These are phyloP conservation scores for Arbutus unedo DNA, from an alignment of 148 eudicot species.

Conservation along the genomic window DNA sequence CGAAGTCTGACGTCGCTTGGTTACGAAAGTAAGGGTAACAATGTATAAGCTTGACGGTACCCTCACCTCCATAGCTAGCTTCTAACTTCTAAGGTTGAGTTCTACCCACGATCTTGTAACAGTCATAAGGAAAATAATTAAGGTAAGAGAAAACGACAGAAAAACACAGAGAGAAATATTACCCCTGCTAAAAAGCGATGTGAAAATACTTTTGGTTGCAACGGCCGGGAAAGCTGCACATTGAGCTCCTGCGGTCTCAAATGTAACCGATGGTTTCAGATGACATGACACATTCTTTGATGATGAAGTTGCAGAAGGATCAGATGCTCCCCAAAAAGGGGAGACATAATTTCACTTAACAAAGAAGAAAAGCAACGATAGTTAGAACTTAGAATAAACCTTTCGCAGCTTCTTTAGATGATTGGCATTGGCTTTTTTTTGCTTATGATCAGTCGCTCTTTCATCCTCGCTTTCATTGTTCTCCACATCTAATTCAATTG, in stretches of 20 bases:
- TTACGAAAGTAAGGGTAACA: neutral
- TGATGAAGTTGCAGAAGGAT: neutral
- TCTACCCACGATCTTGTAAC: too few species aligned
- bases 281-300: neutral
- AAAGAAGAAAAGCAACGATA: neutral
- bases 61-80: too few species aligned
- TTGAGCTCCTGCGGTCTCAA: slow-evolving; percentile 69
- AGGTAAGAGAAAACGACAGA: neutral
- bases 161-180: slow-evolving; percentile 12
- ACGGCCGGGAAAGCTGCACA: slow-evolving; percentile 60
- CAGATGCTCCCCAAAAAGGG: neutral
- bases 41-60: too few species aligned
- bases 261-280: neutral
- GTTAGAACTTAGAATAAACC: slow-evolving; percentile 34
- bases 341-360: neutral
- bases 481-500: slow-evolving; percentile 66
- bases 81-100: too few species aligned
- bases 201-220: slow-evolving; percentile 89
- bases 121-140: neutral
- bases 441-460: slow-evolving; percentile 55
- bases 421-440: slow-evolving; percentile 48
- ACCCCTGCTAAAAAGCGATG: slow-evolving; percentile 95
- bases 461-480: slow-evolving; percentile 90
- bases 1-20: neutral
- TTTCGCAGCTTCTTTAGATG: slow-evolving; percentile 67